Base-by-base conservation (phyloP, 2,329 filamentous ascomycete species). In the Penicillium janthinellum region DNA sequence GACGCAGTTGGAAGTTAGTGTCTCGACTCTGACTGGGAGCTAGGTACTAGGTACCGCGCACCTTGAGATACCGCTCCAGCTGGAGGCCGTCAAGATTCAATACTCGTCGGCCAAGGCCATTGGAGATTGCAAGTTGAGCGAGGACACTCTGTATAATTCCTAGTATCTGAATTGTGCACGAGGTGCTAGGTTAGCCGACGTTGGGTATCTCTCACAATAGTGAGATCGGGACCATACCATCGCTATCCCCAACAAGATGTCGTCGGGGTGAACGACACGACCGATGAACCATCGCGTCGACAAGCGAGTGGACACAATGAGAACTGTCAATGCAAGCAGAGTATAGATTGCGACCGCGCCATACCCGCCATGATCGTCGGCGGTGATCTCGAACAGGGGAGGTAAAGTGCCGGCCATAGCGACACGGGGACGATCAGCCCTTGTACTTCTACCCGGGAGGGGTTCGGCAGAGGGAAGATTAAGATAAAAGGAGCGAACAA, bases 361-460 rank as follows among this genome's bases (percentile, higher is more conserved):
- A 50, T 67, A 68, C 39, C 66, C 66, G 17, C 64, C 66, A 48
- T 68, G 64, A 56, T 68, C 64, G n/a, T 64, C 60, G 20, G 62
- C 59, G 14, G 66, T 58, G 12, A 68, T 68, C 12, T 59, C 44
- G 41, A 68, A 68, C 20, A 68, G 62, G 15, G 66, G 66, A 44
- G 66, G 66, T 42, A 67, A 20, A 7, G 63, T 64, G 53, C 66
- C 66, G 17, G 66, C 66, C 62, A 64, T 64, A 5, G 22, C 47
- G 15, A 54, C 38, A 17, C 41, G 17, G 45, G 35, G 38, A 57
- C 14, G 42, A 55, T 47, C 52, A 55, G 52, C 52, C 52, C 41
- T 55, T 55, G 52, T 38, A 44, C 31, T 49, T 56, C 35, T 14
- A 20, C 25, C 38, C 47, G 52, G 5, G 52, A 55, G 39, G 28